A percentile compares a stretch with the other conserved stretches of the same genome.
These are phyloP conservation scores for Paragyromitra xinjiangensis DNA, from an alignment of 495 filamentous ascomycete species.

Conservation along the genomic window DNA sequence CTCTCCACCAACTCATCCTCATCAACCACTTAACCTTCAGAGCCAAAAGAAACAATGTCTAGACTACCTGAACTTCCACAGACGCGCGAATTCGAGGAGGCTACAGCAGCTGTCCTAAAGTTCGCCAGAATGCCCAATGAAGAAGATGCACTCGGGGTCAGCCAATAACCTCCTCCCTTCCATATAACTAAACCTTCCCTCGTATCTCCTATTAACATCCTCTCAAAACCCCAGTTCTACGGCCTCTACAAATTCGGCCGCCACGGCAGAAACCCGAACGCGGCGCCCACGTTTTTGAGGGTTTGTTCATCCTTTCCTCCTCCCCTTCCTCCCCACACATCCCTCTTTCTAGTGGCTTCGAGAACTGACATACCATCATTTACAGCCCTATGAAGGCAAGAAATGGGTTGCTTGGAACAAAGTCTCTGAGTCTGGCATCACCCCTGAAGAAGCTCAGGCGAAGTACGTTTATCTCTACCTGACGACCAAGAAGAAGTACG, in stretches of 20 bases:
- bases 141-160: not conserved
- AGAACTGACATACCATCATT: not conserved
- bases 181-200: not conserved
- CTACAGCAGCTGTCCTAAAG: not conserved
- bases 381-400: not conserved
- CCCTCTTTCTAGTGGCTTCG: not conserved
- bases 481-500: not conserved
- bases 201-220: not conserved
- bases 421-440: not conserved
- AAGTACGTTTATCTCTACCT: not conserved
- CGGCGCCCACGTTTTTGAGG: not conserved
- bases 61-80: not conserved
- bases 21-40: not conserved
- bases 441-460: not conserved
- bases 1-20: not conserved
- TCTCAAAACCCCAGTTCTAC: not conserved
- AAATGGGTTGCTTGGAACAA: not conserved
- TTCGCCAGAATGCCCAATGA: not conserved
- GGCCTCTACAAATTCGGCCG: not conserved
- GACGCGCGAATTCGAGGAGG: not conserved
- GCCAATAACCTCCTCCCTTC: not conserved
- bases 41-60: not conserved
- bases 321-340: not conserved
- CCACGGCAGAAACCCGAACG: not conserved
- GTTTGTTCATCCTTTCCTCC: not conserved